Evolutionary conservation across 2,329 filamentous ascomycete genomes (phyloP), one percentile per base, ranked within the genome.

Genomic region (Diaporthe sp.): DNA sequence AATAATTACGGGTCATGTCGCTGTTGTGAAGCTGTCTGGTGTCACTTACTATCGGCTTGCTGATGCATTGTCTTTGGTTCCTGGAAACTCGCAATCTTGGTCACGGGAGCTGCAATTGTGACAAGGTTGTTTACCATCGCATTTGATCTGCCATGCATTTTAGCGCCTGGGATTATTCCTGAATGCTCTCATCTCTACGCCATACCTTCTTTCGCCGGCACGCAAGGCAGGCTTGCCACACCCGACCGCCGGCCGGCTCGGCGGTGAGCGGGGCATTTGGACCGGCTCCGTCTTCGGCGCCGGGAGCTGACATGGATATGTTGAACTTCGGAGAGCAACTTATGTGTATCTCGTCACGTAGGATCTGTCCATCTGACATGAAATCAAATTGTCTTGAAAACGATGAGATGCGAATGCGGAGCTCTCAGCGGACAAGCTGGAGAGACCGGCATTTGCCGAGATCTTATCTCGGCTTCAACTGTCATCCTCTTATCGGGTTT

Each of bases 41-140:
- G 9, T 37, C 55, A 58, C 55, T 37, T 37, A 37, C 55, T 58
- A 58, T 58, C 55, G 55, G 19, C 55, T 58, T n/a, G 55, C 55
- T n/a, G 31, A 58, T 58, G 55, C 55, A 58, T 58, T 58, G 55
- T 58, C 55, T 37, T 58, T 58, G 55, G 55, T 58, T 37, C 55
- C 55, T 4, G 55, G 55, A n/a, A 58, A 58, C 31, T 37, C 55
- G 31, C 55, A 58, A 58, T 31, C 22, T 9, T 58, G 28, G 55
- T 58, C 28, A 13, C 55, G 55, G 31, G 55, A 58, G 17, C 17
- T 58, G 55, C 55, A 58, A 4, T 58, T 37, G 55, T 58, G 31
- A 58, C 55, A 59, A 59, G 57, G 57, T 15, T 37, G 31, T 59
- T 59, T 59, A n/a, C 57, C 57, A 59, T 59, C 31, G 22, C 57